Conservation (phyloP, 225 moss, liverwort and hornwort genomes). For the Sphagnum tenellum region DNA sequence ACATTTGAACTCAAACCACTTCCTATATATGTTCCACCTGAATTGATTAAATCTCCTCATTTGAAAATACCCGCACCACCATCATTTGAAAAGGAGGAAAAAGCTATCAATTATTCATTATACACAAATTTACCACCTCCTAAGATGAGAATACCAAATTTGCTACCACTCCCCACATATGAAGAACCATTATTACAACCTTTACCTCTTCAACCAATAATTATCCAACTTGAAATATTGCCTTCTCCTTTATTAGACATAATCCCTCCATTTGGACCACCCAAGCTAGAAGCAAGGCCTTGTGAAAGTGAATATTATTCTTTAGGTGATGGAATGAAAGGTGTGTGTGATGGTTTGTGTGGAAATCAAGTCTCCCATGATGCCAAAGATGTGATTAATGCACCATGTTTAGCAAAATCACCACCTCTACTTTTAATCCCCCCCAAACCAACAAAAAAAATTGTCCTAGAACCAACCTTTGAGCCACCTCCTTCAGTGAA, state of each 20-base stretch:
- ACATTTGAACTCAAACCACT: constrained; percentile 9
- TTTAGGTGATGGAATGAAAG: constrained; percentile 2
- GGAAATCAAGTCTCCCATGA: constrained; percentile 6
- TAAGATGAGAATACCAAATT: constrained; percentile 11
- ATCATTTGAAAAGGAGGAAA: constrained; percentile 23
- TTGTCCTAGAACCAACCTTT: constrained; percentile 15
- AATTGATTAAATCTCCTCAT: constrained; percentile 13
- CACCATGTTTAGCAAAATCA: constrained; percentile 12
- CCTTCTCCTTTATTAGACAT: constrained; percentile 9
- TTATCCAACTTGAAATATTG: constrained; percentile 8
- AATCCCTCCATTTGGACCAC: constrained; percentile 16
- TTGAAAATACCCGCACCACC: constrained; percentile 18
- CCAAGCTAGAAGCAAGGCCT: constrained; percentile 10
- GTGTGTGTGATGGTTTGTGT: constrained; percentile 42
- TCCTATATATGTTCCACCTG: constrained; percentile 20
- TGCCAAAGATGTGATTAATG: not conserved
- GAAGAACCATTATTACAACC: constrained; percentile 13
- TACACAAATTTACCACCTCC: constrained; percentile 18
- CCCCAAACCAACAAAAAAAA: constrained; percentile 3
- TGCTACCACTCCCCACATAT: constrained; percentile 20
- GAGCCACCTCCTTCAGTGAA: constrained; percentile 12
- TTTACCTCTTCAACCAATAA: constrained; percentile 20
- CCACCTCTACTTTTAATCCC: constrained; percentile 3
- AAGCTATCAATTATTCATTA: constrained; percentile 9
- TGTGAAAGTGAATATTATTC: constrained; percentile 40